phyloP scores from a whole-genome alignment of 2,329 filamentous ascomycete species.

The Macrophomina tecta region DNA sequence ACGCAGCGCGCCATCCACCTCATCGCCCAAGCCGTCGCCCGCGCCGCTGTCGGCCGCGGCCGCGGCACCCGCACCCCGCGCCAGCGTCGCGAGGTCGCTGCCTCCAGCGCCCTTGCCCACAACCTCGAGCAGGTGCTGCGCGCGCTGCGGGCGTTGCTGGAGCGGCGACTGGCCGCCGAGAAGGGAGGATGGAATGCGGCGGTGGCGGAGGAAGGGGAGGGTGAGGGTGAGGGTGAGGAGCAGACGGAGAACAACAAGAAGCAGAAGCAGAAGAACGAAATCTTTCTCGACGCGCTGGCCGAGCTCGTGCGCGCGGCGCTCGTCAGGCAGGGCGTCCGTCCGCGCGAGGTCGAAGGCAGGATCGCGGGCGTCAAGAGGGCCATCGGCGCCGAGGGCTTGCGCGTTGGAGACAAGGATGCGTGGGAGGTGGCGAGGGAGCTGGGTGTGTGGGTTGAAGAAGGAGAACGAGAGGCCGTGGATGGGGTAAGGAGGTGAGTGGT shows the following conservation, averaged over 20 bases:
- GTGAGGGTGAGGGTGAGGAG: not conserved
- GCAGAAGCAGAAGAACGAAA: not conserved
- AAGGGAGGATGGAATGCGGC: not conserved
- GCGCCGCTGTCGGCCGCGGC: conserved; percentile 35
- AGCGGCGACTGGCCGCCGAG: not conserved
- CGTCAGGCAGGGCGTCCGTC: not conserved
- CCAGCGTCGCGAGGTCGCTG: conserved; percentile 6
- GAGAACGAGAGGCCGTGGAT: not conserved
- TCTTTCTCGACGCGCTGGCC: conserved; percentile 12
- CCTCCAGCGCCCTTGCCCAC: not conserved
- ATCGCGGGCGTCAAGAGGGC: not conserved
- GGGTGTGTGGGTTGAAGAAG: not conserved
- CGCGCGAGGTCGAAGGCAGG: not conserved
- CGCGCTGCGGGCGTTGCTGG: not conserved
- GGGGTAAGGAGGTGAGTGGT: too few relatives aligned
- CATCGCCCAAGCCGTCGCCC: conserved; percentile 39
- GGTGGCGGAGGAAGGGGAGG: not conserved
- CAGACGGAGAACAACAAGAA: too few relatives aligned
- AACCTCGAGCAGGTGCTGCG: not conserved
- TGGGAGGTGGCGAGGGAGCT: not conserved
- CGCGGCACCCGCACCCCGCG: not conserved
- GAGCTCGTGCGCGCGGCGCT: conserved; percentile 16
- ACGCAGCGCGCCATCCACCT: conserved; percentile 31
- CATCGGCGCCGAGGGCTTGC: not conserved
- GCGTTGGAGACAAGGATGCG: conserved; percentile 5